A percentile compares a stretch with the other conserved stretches of the same genome.
Conservation (phyloP, 1,284 basidiomycete species). For the Vanrija sp. region DNA sequence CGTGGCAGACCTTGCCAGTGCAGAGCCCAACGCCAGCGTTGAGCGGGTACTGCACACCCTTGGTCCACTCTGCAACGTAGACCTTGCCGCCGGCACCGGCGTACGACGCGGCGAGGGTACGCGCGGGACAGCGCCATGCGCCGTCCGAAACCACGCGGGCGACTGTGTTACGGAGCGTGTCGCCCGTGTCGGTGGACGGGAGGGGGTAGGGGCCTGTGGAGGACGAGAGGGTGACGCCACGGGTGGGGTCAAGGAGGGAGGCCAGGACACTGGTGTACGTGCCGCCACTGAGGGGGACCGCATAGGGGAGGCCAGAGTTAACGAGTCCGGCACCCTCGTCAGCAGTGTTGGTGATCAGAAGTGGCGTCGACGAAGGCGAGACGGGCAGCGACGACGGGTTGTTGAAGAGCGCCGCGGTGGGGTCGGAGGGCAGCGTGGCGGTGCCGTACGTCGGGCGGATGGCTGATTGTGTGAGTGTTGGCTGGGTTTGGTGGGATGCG, state of each 20-base stretch:
- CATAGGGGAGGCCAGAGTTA: slow-evolving; percentile 46
- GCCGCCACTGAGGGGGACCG: slow-evolving; percentile 32
- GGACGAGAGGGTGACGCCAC: slow-evolving; percentile 53
- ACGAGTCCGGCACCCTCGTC: slow-evolving; percentile 66
- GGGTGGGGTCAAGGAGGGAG: slow-evolving; percentile 34
- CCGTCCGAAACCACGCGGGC: slow-evolving; percentile 62
- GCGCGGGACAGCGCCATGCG: slow-evolving; percentile 56
- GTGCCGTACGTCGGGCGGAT: slow-evolving; percentile 31
- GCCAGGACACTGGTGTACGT: slow-evolving; percentile 53
- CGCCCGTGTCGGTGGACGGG: slow-evolving; percentile 29
- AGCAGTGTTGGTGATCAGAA: slow-evolving; percentile 66
- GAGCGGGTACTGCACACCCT: slow-evolving; percentile 65
- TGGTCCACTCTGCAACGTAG: slow-evolving; percentile 65
- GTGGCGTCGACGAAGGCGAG: slow-evolving; percentile 56
- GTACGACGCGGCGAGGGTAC: slow-evolving; percentile 67
- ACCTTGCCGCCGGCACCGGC: slow-evolving; percentile 61
- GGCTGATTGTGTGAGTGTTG: slow-evolving; percentile 8
- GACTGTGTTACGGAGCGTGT: slow-evolving; percentile 54
- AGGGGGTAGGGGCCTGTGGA: slow-evolving; percentile 56
- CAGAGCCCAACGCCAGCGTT: slow-evolving; percentile 50
- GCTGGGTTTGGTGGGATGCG: no score
- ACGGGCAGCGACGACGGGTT: slow-evolving; percentile 60
- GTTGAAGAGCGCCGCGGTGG: slow-evolving; percentile 63
- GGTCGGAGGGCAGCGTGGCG: slow-evolving; percentile 39
- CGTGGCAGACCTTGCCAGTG: slow-evolving; percentile 36